Conservation (phyloP, 2,329 filamentous ascomycete species). For the Fusarium pseudograminearum region DNA sequence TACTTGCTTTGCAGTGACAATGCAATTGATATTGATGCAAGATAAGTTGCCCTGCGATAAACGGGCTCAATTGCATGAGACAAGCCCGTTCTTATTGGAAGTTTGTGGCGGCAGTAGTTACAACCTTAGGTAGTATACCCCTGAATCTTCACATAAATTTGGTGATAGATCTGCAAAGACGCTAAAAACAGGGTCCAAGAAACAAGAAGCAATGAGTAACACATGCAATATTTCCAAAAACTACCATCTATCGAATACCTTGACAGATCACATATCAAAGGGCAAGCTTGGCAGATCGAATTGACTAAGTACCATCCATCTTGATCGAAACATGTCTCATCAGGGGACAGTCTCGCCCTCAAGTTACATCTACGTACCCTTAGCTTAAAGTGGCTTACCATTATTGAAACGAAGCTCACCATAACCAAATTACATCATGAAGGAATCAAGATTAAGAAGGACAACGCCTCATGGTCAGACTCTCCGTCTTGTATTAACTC, state of each 20-base stretch:
- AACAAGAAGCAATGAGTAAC: not conserved
- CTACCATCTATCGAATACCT: not conserved
- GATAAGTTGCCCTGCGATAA: not conserved
- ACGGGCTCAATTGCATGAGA: constrained; percentile 11
- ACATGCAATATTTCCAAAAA: not conserved
- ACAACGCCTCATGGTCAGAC: not conserved
- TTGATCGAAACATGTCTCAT: not conserved
- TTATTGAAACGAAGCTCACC: not conserved
- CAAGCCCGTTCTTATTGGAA: constrained; percentile 17
- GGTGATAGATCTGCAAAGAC: constrained; percentile 34
- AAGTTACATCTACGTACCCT: not conserved
- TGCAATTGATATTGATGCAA: not conserved
- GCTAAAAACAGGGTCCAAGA: constrained; percentile 40
- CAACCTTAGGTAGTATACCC: constrained; percentile 14
- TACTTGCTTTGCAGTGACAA: not conserved
- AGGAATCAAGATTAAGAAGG: not conserved
- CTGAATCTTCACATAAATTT: constrained; percentile 25
- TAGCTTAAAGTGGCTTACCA: constrained; percentile 14
- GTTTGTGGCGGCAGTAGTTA: not conserved
- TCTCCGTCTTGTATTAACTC: not conserved
- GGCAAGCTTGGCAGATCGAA: not conserved
- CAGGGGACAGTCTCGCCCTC: not conserved
- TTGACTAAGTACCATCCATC: not conserved
- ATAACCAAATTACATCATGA: constrained; percentile 5
- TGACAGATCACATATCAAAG: not conserved